Percentiles rank a stretch among this genome's conserved stretches.
phyloP scores from a whole-genome alignment of 352 stramenopile species.

The Phytophthora melonis region DNA sequence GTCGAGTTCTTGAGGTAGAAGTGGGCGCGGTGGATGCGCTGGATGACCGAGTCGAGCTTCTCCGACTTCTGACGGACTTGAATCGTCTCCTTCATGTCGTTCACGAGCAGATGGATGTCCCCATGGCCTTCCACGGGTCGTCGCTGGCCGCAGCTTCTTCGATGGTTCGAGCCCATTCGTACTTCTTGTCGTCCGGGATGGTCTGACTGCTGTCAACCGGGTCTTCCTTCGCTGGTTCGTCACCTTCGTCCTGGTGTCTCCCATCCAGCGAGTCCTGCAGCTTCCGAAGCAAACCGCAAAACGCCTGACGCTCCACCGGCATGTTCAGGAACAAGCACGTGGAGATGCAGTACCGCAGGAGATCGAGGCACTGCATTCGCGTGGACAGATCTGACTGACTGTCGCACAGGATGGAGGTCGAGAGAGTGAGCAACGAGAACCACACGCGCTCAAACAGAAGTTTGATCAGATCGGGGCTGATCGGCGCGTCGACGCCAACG shows the following conservation, averaged over 20 bases:
- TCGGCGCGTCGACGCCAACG: slow-evolving; percentile 90
- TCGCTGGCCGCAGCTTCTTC: slow-evolving; percentile 69
- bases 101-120: slow-evolving; percentile 91
- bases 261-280: slow-evolving; percentile 68
- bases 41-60: slow-evolving; percentile 87
- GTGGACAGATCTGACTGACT: slow-evolving; percentile 81
- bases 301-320: slow-evolving; percentile 77
- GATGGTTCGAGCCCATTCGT: slow-evolving; percentile 70
- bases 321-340: slow-evolving; percentile 88
- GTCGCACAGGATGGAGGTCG: slow-evolving; percentile 86
- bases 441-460: slow-evolving; percentile 94
- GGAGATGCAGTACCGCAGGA: slow-evolving; percentile 84
- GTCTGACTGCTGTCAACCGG: slow-evolving; percentile 6
- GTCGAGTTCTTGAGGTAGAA: slow-evolving; percentile 95
- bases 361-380: slow-evolving; percentile 83
- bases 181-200: slow-evolving; percentile 13
- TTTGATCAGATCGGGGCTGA: slow-evolving; percentile 93
- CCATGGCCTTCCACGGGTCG: slow-evolving; percentile 87
- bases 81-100: slow-evolving; percentile 91
- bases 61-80: slow-evolving; percentile 84
- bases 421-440: slow-evolving; percentile 94
- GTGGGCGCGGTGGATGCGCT: slow-evolving; percentile 92
- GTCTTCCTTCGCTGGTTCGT: slow-evolving; percentile 23
- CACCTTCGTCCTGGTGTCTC: slow-evolving; percentile 1
- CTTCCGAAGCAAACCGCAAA: slow-evolving; percentile 80